Conservation (phyloP, 345 rosid species). For the Linum usitatissimum region DNA sequence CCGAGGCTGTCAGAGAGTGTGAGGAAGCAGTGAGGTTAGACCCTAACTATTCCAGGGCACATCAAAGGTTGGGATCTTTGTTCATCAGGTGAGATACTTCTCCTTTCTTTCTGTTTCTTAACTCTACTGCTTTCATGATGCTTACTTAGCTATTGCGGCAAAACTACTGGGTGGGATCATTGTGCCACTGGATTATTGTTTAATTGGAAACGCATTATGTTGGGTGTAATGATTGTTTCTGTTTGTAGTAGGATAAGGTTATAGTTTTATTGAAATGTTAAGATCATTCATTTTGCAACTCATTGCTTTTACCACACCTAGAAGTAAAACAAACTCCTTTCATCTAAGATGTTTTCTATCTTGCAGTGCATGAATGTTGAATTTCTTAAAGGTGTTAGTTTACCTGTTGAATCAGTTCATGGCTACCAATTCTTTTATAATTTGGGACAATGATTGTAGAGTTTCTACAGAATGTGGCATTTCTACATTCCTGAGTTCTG, state of each 20-base stretch:
- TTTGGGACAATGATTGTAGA: neutral
- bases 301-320: neutral
- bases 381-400: neutral
- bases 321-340: neutral
- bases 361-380: neutral
- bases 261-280: too few species aligned
- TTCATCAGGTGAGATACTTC: conserved; percentile 51
- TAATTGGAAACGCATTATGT: neutral
- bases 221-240: neutral
- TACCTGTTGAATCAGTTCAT: neutral
- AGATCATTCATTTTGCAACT: neutral
- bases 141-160: neutral
- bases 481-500: neutral
- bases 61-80: conserved; percentile 70
- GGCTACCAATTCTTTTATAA: neutral
- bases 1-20: conserved; percentile 74
- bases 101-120: neutral
- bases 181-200: neutral
- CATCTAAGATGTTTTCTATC: neutral
- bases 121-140: neutral
- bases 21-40: conserved; percentile 75
- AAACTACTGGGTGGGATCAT: neutral
- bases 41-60: conserved; percentile 69
- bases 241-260: neutral
- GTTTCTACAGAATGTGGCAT: neutral